Evolutionary conservation across 345 rosid genomes (phyloP).

Genomic region (Sisymbrium irio): DNA sequence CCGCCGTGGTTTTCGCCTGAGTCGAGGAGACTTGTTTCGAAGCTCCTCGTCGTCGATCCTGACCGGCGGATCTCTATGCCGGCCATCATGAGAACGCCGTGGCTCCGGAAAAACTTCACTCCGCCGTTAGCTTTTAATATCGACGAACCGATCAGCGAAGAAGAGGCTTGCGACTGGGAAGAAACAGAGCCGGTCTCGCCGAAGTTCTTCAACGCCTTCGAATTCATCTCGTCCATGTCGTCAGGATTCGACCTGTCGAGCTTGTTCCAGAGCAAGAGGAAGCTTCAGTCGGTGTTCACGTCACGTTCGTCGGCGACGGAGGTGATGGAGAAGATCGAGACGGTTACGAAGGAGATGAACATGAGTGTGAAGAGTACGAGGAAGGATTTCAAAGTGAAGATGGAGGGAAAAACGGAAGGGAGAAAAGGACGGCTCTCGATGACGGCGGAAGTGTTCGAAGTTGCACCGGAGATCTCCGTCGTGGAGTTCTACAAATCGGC

Average conservation of each 20-base stretch:
- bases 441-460: slow-evolving; percentile 68
- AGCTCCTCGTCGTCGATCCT: slow-evolving; percentile 69
- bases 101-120: slow-evolving; percentile 56
- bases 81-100: slow-evolving; percentile 57
- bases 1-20: slow-evolving; percentile 74
- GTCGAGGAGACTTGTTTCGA: slow-evolving; percentile 51
- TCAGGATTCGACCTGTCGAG: slow-evolving; percentile 78
- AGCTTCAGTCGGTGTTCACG: slow-evolving; percentile 53
- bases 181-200: slow-evolving; percentile 23
- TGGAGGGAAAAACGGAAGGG: slow-evolving; percentile 52
- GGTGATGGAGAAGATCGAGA: slow-evolving; percentile 52
- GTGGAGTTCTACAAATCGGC: slow-evolving; percentile 68
- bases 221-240: slow-evolving; percentile 77
- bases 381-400: slow-evolving; percentile 50
- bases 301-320: slow-evolving; percentile 51
- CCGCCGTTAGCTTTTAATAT: slow-evolving; percentile 35
- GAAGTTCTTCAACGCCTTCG: slow-evolving; percentile 63
- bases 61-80: slow-evolving; percentile 56
- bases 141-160: slow-evolving; percentile 25
- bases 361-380: slow-evolving; percentile 45
- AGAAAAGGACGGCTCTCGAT: slow-evolving; percentile 58
- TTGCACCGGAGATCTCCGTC: slow-evolving; percentile 62
- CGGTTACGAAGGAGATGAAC: slow-evolving; percentile 50
- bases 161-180: background rate
- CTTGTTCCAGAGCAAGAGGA: slow-evolving; percentile 55